Evolutionary conservation across 2,329 filamentous ascomycete species (phyloP), one percentile per base, ranked within the genome.

Genomic region (Neopestalotiopsis sp.): DNA sequence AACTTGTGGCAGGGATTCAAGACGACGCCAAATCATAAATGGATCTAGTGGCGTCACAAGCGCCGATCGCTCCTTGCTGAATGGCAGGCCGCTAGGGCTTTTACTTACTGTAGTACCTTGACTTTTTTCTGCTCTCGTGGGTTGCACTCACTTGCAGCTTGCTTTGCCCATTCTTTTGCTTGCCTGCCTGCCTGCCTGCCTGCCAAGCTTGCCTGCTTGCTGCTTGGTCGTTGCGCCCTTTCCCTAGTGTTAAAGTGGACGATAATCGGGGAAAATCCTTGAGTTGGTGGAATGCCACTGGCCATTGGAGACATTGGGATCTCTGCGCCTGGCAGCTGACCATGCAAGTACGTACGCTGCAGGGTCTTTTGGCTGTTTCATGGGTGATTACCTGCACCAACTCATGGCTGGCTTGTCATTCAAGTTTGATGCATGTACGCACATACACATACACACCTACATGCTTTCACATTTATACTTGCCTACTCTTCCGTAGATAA

Each of bases 31-130:
- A 63, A 38, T 63, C 32, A 49, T 52, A 34, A 65, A 17, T 20
- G 34, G 32, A 38, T 61, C 40, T 34, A 52, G 62, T 65, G 45
- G 62, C 62, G 62, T 45, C 62, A 65, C 62, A 65, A 49, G 62
- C 62, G 45, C 24, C 38, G 62, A 65, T 65, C 62, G 32, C 24
- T 28, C 14, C 20, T n/a, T 65, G 40, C 17, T 45, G 38, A 24
- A 17, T 38, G 38, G 60, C 38, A 63, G 28, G 60, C 20, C 28
- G 20, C 38, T 38, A 63, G 7, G 34, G 17, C 14, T 52, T 52
- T 52, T 52, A 7, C 45, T 52, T 2, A 17, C 13, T 28, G 24
- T 28, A 28, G 24, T 57, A 57, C 17, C 52, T 28, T 57, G 52
- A n/a, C 24, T 57, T n/a, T 7, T 28, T 57, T 57, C 14, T 28